Conservation (phyloP, 495 filamentous ascomycete species). For the Saxophila tyrrhenica region DNA sequence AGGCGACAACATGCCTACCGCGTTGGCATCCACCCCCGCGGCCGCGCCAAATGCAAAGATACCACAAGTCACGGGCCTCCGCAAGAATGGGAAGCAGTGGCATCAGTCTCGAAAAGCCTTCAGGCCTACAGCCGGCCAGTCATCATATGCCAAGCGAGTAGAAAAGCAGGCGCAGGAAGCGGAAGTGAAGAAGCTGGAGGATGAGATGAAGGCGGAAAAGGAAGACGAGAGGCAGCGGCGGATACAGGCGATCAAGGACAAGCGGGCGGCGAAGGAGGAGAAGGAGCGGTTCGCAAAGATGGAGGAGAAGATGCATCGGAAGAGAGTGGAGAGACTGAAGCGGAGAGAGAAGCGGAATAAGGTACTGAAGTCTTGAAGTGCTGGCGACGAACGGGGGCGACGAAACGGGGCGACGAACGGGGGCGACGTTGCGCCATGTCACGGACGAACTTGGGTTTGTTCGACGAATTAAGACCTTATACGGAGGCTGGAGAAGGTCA, state of each 20-base stretch:
- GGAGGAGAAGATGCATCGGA: conserved; percentile 94
- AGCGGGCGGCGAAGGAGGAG: conserved; percentile 76
- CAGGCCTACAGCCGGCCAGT: conserved; percentile 61
- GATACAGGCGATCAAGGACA: conserved; percentile 70
- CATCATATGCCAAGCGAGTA: conserved; percentile 63
- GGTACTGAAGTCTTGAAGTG: conserved; percentile 57
- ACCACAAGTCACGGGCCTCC: conserved; percentile 38
- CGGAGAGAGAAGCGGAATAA: conserved; percentile 97
- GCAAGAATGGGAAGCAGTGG: conserved; percentile 84
- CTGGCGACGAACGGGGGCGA: neutral
- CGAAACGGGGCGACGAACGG: too few species aligned
- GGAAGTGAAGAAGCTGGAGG: conserved; percentile 76
- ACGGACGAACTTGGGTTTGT: too few species aligned
- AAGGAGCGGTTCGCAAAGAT: conserved; percentile 88
- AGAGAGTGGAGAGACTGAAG: conserved; percentile 85
- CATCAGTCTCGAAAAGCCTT: conserved; percentile 74
- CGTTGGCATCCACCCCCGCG: neutral
- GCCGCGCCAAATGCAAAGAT: neutral
- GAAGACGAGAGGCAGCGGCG: conserved; percentile 71
- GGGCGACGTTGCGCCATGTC: too few species aligned
- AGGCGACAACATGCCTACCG: neutral
- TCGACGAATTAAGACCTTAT: too few species aligned
- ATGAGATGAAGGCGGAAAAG: conserved; percentile 92
- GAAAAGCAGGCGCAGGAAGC: conserved; percentile 52
- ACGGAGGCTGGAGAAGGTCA: too few species aligned